These are phyloP conservation scores for Polygonum maritimum DNA, from an alignment of 148 eudicot genomes.

Conservation along the genomic window DNA sequence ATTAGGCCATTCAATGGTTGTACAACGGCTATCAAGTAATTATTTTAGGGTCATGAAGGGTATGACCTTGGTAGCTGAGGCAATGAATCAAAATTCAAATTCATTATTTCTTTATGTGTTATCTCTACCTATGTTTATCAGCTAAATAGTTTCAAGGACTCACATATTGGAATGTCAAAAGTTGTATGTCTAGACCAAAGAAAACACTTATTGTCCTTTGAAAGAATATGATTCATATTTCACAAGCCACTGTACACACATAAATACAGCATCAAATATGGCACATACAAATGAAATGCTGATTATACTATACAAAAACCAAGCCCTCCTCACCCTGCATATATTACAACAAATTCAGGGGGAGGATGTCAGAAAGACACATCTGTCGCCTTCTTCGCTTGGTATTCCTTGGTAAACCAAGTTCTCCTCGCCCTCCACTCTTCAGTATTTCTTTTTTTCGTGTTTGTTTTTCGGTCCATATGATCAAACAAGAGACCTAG, in stretches of 20 bases:
- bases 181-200: neutral
- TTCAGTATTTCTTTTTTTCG: too few species aligned
- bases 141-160: neutral
- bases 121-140: neutral
- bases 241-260: neutral
- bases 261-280: neutral
- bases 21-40: neutral
- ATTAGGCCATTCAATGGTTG: neutral
- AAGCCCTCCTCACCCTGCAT: neutral
- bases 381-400: too few species aligned
- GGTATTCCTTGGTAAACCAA: too few species aligned
- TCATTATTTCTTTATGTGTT: too few species aligned
- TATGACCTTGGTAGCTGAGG: too few species aligned
- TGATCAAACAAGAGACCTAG: conserved; percentile 31
- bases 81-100: too few species aligned
- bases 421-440: too few species aligned
- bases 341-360: neutral
- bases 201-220: neutral
- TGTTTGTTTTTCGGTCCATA: neutral
- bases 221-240: neutral
- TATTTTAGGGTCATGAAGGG: too few species aligned
- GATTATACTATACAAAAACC: neutral
- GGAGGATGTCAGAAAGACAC: neutral
- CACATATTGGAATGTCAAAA: neutral
- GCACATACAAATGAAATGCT: neutral